Percentiles rank a stretch among this genome's conserved stretches.
phyloP scores from a whole-genome alignment of 2,329 filamentous ascomycete species.

The Diaporthe australafricana region DNA sequence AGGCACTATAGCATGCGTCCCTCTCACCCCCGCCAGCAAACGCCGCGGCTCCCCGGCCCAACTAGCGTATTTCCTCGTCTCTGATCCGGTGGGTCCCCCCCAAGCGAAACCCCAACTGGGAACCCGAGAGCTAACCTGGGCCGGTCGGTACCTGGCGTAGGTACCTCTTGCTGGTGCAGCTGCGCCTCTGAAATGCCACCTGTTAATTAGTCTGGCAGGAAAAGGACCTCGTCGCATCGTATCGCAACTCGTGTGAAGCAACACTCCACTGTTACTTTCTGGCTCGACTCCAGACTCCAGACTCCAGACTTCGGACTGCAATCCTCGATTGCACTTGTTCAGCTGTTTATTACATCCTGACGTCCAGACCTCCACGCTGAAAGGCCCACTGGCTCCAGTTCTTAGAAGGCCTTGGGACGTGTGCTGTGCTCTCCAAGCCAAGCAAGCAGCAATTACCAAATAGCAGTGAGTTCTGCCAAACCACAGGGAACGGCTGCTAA shows the following conservation, averaged over 20 bases:
- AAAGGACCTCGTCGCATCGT: conserved; percentile 27
- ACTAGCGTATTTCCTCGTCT: conserved; percentile 2
- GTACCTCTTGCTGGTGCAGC: background rate
- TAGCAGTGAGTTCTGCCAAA: conserved; percentile 8
- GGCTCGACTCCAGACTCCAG: conserved; percentile 8
- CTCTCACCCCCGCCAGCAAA: too few species aligned
- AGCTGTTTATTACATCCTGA: conserved; percentile 8
- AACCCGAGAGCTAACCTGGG: conserved; percentile 6
- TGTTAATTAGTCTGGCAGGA: conserved; percentile 33
- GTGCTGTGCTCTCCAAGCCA: conserved; percentile 1
- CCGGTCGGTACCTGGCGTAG: background rate
- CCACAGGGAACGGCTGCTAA: background rate
- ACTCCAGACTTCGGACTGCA: background rate
- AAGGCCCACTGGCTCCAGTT: conserved; percentile 29
- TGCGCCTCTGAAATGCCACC: conserved; percentile 37
- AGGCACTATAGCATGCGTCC: too few species aligned
- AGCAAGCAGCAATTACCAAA: conserved; percentile 20
- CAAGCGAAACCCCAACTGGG: background rate
- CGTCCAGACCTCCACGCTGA: conserved; percentile 4
- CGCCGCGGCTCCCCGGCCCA: too few species aligned
- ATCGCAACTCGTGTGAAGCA: background rate
- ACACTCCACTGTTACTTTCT: conserved; percentile 24
- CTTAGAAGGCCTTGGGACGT: conserved; percentile 14
- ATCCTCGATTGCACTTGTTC: background rate
- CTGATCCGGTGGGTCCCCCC: conserved; percentile 7